phyloP scores from a whole-genome alignment of 345 rosid genomes.

The Diplotaxis tenuifolia region DNA sequence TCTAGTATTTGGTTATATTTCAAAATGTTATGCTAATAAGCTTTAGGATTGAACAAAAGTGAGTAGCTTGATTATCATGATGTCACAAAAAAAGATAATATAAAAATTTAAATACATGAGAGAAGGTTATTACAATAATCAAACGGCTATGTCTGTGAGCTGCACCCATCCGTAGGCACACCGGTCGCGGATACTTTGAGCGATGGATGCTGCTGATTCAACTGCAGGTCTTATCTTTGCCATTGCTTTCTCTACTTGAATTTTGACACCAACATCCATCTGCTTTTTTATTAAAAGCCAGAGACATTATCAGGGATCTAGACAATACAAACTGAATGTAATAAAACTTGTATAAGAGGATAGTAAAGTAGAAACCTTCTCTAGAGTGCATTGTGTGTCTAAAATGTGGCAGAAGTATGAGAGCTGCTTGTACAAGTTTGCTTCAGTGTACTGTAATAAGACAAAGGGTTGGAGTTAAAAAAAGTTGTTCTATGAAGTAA shows the following conservation, averaged over 20 bases:
- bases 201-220: constrained; percentile 51
- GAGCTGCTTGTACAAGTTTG: constrained; percentile 88
- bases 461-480: background rate
- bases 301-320: background rate
- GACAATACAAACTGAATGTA: background rate
- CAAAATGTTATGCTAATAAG: constrained; percentile 1
- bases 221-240: constrained; percentile 54
- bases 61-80: background rate
- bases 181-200: constrained; percentile 58
- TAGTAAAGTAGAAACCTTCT: constrained; percentile 52
- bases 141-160: constrained; percentile 39
- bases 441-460: constrained; percentile 70
- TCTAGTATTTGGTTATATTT: constrained; percentile 4
- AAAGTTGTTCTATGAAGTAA: constrained; percentile 1
- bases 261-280: constrained; percentile 53
- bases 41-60: constrained; percentile 13
- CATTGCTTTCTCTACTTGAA: constrained; percentile 61
- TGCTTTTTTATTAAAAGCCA: constrained; percentile 25
- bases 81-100: background rate
- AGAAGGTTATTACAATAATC: constrained; percentile 16
- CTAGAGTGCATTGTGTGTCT: constrained; percentile 62
- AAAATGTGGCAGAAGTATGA: constrained; percentile 75
- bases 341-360: background rate
- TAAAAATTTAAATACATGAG: constrained; percentile 24
- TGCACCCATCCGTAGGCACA: constrained; percentile 89